Evolutionary conservation across 495 filamentous ascomycete genomes (phyloP).

Genomic region (Annulohypoxylon maeteangense): DNA sequence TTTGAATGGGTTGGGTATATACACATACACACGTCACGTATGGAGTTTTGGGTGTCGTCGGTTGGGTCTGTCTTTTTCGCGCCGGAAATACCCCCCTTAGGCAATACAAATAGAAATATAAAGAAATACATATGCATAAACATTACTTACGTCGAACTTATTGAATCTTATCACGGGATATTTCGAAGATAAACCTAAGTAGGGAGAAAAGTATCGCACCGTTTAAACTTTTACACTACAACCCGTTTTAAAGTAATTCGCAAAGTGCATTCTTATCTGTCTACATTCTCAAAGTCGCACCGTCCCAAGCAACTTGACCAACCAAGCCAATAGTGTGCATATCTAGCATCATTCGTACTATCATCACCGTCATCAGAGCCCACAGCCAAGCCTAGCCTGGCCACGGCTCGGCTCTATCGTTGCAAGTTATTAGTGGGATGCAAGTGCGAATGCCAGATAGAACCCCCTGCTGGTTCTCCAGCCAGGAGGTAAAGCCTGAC

Average conservation of each 20-base stretch:
- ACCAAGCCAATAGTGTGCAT: constrained; percentile 6
- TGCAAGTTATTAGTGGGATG: constrained; percentile 28
- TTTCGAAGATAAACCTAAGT: too few relatives aligned
- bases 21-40: not conserved
- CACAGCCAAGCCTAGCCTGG: not conserved
- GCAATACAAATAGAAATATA: constrained; percentile 21
- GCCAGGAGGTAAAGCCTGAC: not conserved
- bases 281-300: constrained; percentile 17
- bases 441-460: constrained; percentile 21
- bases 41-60: constrained; percentile 18
- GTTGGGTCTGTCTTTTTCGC: not conserved
- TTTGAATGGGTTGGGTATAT: constrained; percentile 14
- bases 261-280: not conserved
- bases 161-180: too few relatives aligned
- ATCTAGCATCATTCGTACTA: constrained; percentile 2
- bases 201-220: not conserved
- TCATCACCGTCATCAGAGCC: not conserved
- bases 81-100: constrained; percentile 44
- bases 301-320: constrained; percentile 8
- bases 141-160: too few relatives aligned
- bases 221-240: constrained; percentile 7
- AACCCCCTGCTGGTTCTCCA: not conserved
- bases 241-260: not conserved
- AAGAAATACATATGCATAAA: not conserved
- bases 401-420: constrained; percentile 25